Percentiles rank a stretch among this genome's conserved stretches.
Conservation (phyloP, 495 filamentous ascomycete genomes). For the Amniculicola lignicola region DNA sequence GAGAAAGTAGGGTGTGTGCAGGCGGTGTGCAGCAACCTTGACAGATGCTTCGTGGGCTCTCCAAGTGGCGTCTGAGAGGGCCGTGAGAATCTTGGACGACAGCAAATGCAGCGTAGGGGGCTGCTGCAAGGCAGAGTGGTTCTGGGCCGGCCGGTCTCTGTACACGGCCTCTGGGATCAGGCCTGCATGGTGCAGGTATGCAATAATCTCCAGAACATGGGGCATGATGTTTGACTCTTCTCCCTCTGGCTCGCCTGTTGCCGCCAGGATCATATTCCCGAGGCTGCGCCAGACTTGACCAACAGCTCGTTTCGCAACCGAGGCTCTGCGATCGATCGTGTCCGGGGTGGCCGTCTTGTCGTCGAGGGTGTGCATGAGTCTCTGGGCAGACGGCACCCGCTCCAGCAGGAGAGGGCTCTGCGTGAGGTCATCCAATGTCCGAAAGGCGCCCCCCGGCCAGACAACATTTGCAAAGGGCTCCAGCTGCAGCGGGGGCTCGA, state of each 20-base stretch:
- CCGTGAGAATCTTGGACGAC: conserved; percentile 57
- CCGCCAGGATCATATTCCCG: conserved; percentile 54
- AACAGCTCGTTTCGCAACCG: conserved; percentile 28
- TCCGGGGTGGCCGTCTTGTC: conserved; percentile 24
- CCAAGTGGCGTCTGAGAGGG: conserved; percentile 63
- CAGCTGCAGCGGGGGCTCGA: not conserved
- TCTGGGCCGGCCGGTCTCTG: conserved; percentile 40
- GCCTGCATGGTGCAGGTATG: conserved; percentile 57
- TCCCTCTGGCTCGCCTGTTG: conserved; percentile 48
- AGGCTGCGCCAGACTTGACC: conserved; percentile 52
- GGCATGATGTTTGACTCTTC: conserved; percentile 27
- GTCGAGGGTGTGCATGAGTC: conserved; percentile 19
- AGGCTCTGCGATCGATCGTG: conserved; percentile 1
- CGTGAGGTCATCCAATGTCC: conserved; percentile 29
- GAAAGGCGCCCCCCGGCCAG: conserved; percentile 5
- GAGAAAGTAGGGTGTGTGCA: conserved; percentile 42
- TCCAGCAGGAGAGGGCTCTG: conserved; percentile 12
- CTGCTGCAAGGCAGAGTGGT: conserved; percentile 46
- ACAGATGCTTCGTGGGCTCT: conserved; percentile 50
- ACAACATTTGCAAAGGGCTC: conserved; percentile 13
- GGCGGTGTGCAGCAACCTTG: conserved; percentile 45
- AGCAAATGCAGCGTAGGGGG: conserved; percentile 59
- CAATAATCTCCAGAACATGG: conserved; percentile 55
- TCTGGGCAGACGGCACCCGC: conserved; percentile 1
- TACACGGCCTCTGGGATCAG: conserved; percentile 60